A percentile compares a stretch with the other conserved stretches of the same genome.
Evolutionary conservation across 352 stramenopile genomes (phyloP).

Genomic region (Phytophthora gonapodyides): DNA sequence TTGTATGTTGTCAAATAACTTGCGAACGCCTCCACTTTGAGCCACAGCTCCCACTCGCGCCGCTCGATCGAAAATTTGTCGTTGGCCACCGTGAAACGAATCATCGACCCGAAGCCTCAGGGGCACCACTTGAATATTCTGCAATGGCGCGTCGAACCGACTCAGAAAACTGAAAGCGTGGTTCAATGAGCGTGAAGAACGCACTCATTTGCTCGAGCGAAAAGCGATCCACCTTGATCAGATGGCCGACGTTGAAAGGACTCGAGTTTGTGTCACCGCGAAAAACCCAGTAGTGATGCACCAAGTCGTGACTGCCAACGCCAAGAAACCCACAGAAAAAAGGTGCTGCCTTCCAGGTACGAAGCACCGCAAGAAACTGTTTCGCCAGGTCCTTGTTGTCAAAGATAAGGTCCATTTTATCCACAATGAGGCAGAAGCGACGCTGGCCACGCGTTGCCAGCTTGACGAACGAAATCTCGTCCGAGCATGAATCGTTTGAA

Average conservation of each 20-base stretch:
- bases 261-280: neutral
- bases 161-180: constrained; percentile 19
- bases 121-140: constrained; percentile 24
- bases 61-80: constrained; percentile 7
- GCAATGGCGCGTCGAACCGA: constrained; percentile 18
- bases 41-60: constrained; percentile 14
- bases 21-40: neutral
- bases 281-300: constrained; percentile 10
- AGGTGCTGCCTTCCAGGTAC: constrained; percentile 14
- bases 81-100: constrained; percentile 24
- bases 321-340: constrained; percentile 35
- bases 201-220: constrained; percentile 28
- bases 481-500: neutral
- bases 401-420: constrained; percentile 30
- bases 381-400: constrained; percentile 20
- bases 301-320: constrained; percentile 29
- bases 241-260: constrained; percentile 20
- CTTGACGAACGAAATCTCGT: no score
- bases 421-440: constrained; percentile 20
- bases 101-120: constrained; percentile 31
- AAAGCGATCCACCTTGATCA: constrained; percentile 23
- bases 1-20: constrained; percentile 1
- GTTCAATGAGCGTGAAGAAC: constrained; percentile 29
- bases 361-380: constrained; percentile 20
- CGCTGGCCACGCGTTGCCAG: no score